Evolutionary conservation across 1,284 basidiomycete species (phyloP), one percentile per base, ranked within the genome.

Genomic region (Leccinum laetum): DNA sequence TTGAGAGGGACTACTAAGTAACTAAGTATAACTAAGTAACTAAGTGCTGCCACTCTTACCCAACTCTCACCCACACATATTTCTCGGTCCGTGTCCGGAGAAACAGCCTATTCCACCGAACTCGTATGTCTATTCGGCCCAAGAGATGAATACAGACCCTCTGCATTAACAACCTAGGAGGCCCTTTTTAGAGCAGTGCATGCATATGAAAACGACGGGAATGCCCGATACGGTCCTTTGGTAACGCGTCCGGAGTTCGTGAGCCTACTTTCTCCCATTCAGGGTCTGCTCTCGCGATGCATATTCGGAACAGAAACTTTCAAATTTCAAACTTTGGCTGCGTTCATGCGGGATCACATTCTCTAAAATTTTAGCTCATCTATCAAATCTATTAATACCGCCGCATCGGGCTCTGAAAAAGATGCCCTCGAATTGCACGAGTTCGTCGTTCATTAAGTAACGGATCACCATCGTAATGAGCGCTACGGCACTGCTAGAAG

Each of bases 231-330:
- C 56, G n/a, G 16, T 26, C 11, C 14, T 26, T 56, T n/a, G 13
- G 13, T 29, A 56, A 24, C 16, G 3, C 14, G 16, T 3, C 14
- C 5, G 14, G 5, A 55, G 53, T n/a, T 21, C 8, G n/a, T 10
- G 4, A n/a, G n/a, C 29, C 10, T 4, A 2, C 7, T 16, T 16
- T 16, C n/a, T 35, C 18, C 10, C 55, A 29, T 32, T 32, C 57
- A 8, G 29, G 11, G 46, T 63, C 37, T 58, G 18, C 57, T 66
- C 65, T 55, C 55, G 65, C 60, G 65, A 67, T 18, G 35, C 37
- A 6, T 63, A 37, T 63, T 53, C 53, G 65, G 29, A 49, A 63
- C 37, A 21, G 26, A 24, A 53, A 21, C 26, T 26, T 26, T 26
- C 26, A 26, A 26, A 26, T 26, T 26, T 26, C 26, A 26, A 26